Percentiles rank a stretch among this genome's conserved stretches.
phyloP scores from a whole-genome alignment of 208 protist genomes.

The Trypanosoma theileri region DNA sequence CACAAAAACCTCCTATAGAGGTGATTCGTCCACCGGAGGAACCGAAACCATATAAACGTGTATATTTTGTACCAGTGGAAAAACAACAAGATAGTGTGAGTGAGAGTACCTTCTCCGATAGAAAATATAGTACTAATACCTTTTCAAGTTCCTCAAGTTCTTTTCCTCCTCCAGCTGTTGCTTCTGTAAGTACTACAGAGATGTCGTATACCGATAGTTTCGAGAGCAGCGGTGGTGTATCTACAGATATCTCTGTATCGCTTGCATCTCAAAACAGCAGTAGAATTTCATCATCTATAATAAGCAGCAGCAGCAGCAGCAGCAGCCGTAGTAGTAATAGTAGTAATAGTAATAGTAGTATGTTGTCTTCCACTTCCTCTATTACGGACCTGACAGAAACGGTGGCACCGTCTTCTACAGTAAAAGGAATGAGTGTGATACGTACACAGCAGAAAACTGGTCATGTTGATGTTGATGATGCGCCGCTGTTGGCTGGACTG shows the following conservation, averaged over 20 bases:
- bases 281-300: too few species aligned
- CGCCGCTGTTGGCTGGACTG: conserved; percentile 31
- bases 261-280: background rate
- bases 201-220: conserved; percentile 26
- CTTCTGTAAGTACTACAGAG: background rate
- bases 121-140: too few species aligned
- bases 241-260: conserved; percentile 1
- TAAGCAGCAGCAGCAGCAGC: background rate
- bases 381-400: background rate
- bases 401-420: background rate
- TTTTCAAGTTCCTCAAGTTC: background rate
- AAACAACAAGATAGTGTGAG: conserved; percentile 1
- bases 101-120: too few species aligned
- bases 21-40: conserved; percentile 41
- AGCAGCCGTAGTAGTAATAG: background rate
- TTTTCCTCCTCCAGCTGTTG: background rate
- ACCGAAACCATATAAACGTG: conserved; percentile 45
- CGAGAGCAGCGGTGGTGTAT: conserved; percentile 12
- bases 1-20: conserved; percentile 24
- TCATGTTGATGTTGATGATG: conserved; percentile 5
- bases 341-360: background rate
- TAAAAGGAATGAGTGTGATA: too few species aligned
- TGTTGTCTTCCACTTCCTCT: too few species aligned
- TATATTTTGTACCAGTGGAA: conserved; percentile 42
- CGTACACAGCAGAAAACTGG: background rate